phyloP scores from a whole-genome alignment of 345 rosid genomes.

The Melastoma malabathricum region DNA sequence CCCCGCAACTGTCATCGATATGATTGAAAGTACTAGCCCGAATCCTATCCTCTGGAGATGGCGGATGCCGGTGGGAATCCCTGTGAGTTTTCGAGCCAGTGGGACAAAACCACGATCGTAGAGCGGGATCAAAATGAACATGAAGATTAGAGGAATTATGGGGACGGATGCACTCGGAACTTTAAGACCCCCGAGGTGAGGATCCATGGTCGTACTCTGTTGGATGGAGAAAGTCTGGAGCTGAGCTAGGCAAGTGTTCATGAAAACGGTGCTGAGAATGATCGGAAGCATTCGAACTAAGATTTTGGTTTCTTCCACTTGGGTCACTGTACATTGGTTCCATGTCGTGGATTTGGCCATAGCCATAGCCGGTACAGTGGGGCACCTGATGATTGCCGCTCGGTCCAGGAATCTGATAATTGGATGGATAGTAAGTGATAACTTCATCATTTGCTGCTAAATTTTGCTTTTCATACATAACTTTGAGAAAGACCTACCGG shows the following conservation, averaged over 20 bases:
- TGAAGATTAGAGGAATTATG: conserved; percentile 47
- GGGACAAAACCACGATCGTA: conserved; percentile 47
- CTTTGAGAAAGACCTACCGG: too few relatives aligned
- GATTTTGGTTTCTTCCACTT: conserved; percentile 57
- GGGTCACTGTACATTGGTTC: conserved; percentile 38
- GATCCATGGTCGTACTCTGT: conserved; percentile 58
- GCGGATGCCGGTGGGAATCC: conserved; percentile 24
- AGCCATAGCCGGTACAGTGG: conserved; percentile 20
- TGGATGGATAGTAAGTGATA: too few relatives aligned
- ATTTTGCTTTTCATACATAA: too few relatives aligned
- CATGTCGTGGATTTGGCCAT: conserved; percentile 15
- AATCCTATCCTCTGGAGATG: conserved; percentile 44
- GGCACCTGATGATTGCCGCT: conserved; percentile 29
- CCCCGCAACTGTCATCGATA: conserved; percentile 49
- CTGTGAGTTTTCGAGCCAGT: conserved; percentile 2
- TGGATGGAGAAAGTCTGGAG: conserved; percentile 61
- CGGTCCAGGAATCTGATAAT: conserved; percentile 41
- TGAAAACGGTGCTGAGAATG: conserved; percentile 55
- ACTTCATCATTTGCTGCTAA: too few relatives aligned
- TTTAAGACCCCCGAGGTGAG: conserved; percentile 25
- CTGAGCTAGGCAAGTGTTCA: conserved; percentile 54
- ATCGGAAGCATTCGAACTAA: conserved; percentile 38
- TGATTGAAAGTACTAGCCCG: conserved; percentile 40
- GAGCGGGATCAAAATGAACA: conserved; percentile 30
- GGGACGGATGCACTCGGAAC: conserved; percentile 34